Evolutionary conservation across 2,329 filamentous ascomycete genomes (phyloP).

Genomic region (Pseudogymnoascus sp.): DNA sequence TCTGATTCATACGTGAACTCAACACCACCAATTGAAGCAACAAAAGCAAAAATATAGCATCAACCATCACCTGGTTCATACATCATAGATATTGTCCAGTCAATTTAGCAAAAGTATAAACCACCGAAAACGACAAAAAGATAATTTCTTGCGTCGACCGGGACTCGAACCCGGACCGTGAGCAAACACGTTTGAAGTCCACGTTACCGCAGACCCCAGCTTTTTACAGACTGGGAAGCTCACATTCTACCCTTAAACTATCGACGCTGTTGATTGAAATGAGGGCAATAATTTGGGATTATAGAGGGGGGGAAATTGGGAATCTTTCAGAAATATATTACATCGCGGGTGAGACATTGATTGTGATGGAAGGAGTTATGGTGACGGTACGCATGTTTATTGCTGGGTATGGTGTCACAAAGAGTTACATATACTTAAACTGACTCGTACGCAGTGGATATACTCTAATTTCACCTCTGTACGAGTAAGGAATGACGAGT

Average conservation of each 20-base stretch:
- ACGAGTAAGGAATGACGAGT: background rate
- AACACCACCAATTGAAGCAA: background rate
- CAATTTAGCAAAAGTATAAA: background rate
- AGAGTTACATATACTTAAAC: background rate
- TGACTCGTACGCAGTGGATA: background rate
- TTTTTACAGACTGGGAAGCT: constrained; percentile 7
- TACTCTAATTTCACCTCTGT: background rate
- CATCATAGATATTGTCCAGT: background rate
- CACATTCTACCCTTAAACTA: constrained; percentile 10
- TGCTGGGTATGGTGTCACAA: background rate
- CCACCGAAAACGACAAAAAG: background rate
- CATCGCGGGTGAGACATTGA: background rate
- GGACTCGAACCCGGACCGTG: constrained; percentile 9
- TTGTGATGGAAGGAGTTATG: background rate
- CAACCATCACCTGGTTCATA: background rate
- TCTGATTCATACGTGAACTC: background rate
- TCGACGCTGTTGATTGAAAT: background rate
- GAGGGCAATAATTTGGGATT: background rate
- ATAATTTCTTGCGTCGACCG: background rate
- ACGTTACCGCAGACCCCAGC: constrained; percentile 9
- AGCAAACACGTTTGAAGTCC: background rate
- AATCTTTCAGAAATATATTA: background rate
- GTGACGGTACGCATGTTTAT: background rate
- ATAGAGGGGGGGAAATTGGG: background rate
- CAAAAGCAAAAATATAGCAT: background rate